These are phyloP conservation scores for Phaeoacremonium minimum DNA, from an alignment of 2,329 filamentous ascomycete species.

Conservation along the genomic window DNA sequence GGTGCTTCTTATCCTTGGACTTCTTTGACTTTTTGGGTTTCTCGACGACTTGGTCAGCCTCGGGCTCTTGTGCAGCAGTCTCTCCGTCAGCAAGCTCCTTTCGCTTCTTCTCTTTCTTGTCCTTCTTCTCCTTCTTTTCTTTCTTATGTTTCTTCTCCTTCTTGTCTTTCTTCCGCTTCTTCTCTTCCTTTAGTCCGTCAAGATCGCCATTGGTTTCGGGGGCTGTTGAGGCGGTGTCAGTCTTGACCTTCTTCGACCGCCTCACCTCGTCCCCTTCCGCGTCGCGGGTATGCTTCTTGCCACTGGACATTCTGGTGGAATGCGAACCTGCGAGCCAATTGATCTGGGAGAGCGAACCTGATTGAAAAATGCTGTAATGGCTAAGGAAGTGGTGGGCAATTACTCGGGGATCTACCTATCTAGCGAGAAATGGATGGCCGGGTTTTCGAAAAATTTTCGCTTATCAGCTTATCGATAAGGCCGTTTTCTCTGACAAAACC, in stretches of 20 bases:
- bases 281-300: constrained; percentile 11
- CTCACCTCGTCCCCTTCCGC: constrained; percentile 7
- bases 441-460: neutral
- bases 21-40: constrained; percentile 28
- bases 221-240: constrained; percentile 9
- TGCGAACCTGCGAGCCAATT: no score
- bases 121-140: constrained; percentile 23
- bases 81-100: constrained; percentile 22
- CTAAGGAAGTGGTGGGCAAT: neutral
- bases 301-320: constrained; percentile 8
- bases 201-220: constrained; percentile 5
- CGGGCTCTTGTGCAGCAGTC: constrained; percentile 25
- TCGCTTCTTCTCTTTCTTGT: constrained; percentile 19
- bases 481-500: no score
- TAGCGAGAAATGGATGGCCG: no score
- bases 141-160: constrained; percentile 5
- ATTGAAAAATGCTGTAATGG: neutral
- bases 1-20: constrained; percentile 21
- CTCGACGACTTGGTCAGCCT: constrained; percentile 7
- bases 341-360: neutral
- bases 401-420: neutral
- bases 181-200: constrained; percentile 9
- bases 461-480: neutral
- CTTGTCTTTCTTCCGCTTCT: constrained; percentile 4
- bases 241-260: constrained; percentile 7